Base-by-base conservation (phyloP, 768 basidiomycete species). In the Cystofilobasidium ferigula region DNA sequence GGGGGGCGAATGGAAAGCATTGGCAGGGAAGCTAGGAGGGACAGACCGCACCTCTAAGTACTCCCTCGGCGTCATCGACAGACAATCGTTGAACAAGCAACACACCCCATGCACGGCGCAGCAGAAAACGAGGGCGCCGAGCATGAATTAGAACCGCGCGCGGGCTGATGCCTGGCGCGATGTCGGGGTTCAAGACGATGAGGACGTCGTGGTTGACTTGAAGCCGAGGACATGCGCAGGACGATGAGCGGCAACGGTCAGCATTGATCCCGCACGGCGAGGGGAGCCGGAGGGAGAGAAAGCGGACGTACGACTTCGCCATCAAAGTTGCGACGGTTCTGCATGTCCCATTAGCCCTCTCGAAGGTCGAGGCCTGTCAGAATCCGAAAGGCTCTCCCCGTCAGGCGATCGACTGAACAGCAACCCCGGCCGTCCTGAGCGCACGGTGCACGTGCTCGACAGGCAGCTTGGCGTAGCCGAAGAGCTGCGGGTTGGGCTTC, bases 401-500 rank as follows among this genome's bases (percentile, higher is more conserved):
- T 26, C 26, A 38, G 24, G 13, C 45, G 45, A 48, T 48, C 45
- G 10, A 20, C 45, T 32, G 51, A 45, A n/a, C 13, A 22, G 32
- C 14, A 28, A 26, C 14, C 42, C 30, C 16, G 51, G 14, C 38
- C 28, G 38, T 20, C 24, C 48, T 28, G 32, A 43, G 57, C 65
- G 36, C n/a, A 67, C 65, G 59, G 53, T 45, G 40, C 8, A 59
- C 26, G 32, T 67, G 62, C 10, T 67, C 65, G 32, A 51, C 38
- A 3, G 65, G 59, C 2, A 67, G 48, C 30, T 67, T 53, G 14
- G 65, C 60, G 54, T 67, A 67, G 42, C 65, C 65, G 24, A 67
- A 67, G 22, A 67, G 53, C 54, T 67, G 65, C n/a, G 65, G 65
- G 43, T 67, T 59, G 10, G 65, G 40, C 0, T 42, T 35, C 28